Evolutionary conservation across 2,329 filamentous ascomycete species (phyloP).

Genomic region (Colletotrichum sp.): DNA sequence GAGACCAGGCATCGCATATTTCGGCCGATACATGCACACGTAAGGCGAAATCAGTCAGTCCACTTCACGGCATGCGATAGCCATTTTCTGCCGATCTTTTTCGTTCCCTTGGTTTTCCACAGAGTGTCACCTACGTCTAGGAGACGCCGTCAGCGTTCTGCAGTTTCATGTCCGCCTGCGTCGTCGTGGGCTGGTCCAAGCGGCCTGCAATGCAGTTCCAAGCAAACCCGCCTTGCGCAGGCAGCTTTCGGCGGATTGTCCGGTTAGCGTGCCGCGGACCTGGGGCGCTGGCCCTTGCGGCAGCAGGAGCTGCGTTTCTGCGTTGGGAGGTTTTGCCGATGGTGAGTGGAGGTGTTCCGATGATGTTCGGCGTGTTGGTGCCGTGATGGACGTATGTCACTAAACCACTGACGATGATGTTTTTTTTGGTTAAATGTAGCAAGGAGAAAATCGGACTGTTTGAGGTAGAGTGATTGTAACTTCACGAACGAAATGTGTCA

Average conservation of each 20-base stretch:
- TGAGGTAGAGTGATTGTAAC: accelerated
- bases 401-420: not conserved
- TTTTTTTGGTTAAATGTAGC: not conserved
- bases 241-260: not conserved
- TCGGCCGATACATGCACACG: not conserved
- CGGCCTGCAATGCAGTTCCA: not conserved
- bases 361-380: not conserved
- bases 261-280: not conserved
- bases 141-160: not conserved
- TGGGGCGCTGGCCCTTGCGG: not conserved
- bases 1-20: not conserved
- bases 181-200: not conserved
- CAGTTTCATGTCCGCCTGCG: not conserved
- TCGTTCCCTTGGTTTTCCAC: not conserved
- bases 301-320: not conserved
- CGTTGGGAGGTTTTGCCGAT: not conserved
- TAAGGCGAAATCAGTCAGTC: not conserved
- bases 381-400: not conserved
- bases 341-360: not conserved
- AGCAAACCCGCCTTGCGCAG: not conserved
- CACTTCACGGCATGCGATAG: not conserved
- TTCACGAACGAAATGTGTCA: not conserved
- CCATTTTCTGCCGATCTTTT: not conserved
- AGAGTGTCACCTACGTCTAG: not conserved
- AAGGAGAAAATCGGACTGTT: not conserved